These are phyloP conservation scores for Calonectria montana DNA, from an alignment of 2,329 filamentous ascomycete species.

Conservation along the genomic window DNA sequence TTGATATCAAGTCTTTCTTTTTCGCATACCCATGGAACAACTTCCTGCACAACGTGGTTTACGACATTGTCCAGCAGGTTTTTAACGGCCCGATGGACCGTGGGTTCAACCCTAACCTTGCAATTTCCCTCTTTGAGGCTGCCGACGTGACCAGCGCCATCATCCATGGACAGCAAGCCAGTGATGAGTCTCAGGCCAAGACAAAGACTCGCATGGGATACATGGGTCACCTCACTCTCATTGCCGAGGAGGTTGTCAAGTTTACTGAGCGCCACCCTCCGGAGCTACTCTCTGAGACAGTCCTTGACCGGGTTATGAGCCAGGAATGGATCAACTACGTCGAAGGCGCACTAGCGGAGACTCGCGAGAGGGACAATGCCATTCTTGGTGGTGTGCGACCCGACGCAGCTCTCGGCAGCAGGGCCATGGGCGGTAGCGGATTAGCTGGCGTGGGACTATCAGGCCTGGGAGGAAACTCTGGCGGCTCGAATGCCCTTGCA, in stretches of 20 bases:
- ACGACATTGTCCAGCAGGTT: constrained; percentile 98
- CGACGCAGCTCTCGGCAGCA: constrained; percentile 86
- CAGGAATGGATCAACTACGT: constrained; percentile 95
- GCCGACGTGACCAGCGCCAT: constrained; percentile 92
- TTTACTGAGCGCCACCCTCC: constrained; percentile 95
- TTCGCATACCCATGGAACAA: constrained; percentile 99
- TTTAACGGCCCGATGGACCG: constrained; percentile 99
- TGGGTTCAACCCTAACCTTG: constrained; percentile 89
- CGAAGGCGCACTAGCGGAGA: constrained; percentile 91
- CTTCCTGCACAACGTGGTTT: constrained; percentile 98
- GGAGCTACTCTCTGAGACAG: constrained; percentile 83
- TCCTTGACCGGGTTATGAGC: constrained; percentile 90
- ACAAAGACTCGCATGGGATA: constrained; percentile 94
- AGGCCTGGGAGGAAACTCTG: constrained; percentile 53
- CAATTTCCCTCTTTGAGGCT: constrained; percentile 91
- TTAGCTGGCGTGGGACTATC: constrained; percentile 62
- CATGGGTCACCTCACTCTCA: constrained; percentile 97
- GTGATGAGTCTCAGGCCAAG: constrained; percentile 85
- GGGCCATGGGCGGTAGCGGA: constrained; percentile 65
- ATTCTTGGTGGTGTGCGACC: constrained; percentile 95
- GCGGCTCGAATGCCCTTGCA: constrained; percentile 76
- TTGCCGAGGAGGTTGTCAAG: constrained; percentile 98
- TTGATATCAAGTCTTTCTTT: constrained; percentile 81
- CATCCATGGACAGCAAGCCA: constrained; percentile 87
- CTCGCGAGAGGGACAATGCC: constrained; percentile 95